Evolutionary conservation across 2,329 filamentous ascomycete species (phyloP), one percentile per base, ranked within the genome.

Genomic region (Sordariomycetes sp.): DNA sequence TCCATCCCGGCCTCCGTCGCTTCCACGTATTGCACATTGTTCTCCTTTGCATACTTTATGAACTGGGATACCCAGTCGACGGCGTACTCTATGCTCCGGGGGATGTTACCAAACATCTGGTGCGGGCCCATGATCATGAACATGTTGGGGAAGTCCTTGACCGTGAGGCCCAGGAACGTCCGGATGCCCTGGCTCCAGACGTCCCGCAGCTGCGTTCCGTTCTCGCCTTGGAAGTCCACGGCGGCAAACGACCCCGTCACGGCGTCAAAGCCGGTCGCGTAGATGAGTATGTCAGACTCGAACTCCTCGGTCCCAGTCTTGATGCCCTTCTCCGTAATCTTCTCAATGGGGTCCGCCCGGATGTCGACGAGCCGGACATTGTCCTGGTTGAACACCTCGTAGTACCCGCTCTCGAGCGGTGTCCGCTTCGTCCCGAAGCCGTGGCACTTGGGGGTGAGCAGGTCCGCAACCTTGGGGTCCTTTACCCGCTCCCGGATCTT

Each of bases 81-180:
- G 1, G 72, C 71, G 55, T 73, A 71, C 57, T 75, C 72, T 25
- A 74, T 73, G 22, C 61, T 83, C 2, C 76, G 73, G 0, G 77
- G 77, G 0, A 82, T 74, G 63, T 90, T 90, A 52, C 86, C 81
- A 0, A 90, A 71, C 1, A 88, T 74, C 1, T 76, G 74, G 62
- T 84, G 76, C 0, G 84, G 83, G 0, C 85, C 85, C 35, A 79
- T 76, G 6, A 87, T 64, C 64, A 84, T 85, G 35, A 86, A 72
- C 0, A 88, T 69, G 61, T 89, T 89, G 0, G 85, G 85, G 60
- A 87, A 87, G 0, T 77, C 79, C 0, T 85, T 84, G 0, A 81
- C 79, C 0, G 80, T 79, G 1, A 84, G 63, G 0, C 85, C 85
- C 6, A 87, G 70, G 62, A 89, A 89, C 0, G 80, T 85, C 64